A percentile compares a stretch with the other conserved stretches of the same genome.
Conservation (phyloP, 1,139 yeast species). For the Hyphopichia fennica region DNA sequence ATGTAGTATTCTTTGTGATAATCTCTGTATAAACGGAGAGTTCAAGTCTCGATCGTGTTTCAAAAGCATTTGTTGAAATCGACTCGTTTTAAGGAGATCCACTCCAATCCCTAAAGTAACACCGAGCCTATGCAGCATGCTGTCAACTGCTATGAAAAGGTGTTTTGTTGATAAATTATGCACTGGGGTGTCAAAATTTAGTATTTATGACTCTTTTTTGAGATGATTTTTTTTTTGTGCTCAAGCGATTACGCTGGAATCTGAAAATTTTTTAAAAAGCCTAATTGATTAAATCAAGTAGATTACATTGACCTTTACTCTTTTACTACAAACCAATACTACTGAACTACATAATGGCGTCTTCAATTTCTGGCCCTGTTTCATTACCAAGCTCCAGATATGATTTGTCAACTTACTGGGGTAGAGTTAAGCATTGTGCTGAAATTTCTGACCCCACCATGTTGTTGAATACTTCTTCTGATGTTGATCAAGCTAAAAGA, state of each 20-base stretch:
- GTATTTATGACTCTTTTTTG: background rate
- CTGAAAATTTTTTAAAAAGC: background rate
- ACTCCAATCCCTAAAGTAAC: conserved; percentile 55
- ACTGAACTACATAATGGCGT: conserved; percentile 57
- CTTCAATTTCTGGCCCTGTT: conserved; percentile 79
- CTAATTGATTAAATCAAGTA: background rate
- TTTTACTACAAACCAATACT: too few species aligned
- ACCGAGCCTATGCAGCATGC: background rate
- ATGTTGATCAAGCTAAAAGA: conserved; percentile 63
- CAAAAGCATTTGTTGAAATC: conserved; percentile 48
- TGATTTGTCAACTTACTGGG: conserved; percentile 83
- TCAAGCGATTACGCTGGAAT: background rate
- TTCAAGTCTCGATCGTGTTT: conserved; percentile 21
- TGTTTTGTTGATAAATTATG: too few species aligned
- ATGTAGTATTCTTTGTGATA: conserved; percentile 53
- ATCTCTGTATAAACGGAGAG: conserved; percentile 32
- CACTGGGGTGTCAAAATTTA: too few species aligned
- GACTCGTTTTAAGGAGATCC: conserved; percentile 52
- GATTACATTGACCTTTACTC: background rate
- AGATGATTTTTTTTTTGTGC: background rate
- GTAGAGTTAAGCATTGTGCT: conserved; percentile 91
- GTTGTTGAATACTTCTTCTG: conserved; percentile 69
- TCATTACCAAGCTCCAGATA: conserved; percentile 75
- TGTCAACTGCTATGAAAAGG: too few species aligned
- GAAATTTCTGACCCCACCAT: conserved; percentile 91